Percentiles rank a stretch among this genome's conserved stretches.
Conservation (phyloP, 2,329 filamentous ascomycete species). For the Fusarium circinatum region DNA sequence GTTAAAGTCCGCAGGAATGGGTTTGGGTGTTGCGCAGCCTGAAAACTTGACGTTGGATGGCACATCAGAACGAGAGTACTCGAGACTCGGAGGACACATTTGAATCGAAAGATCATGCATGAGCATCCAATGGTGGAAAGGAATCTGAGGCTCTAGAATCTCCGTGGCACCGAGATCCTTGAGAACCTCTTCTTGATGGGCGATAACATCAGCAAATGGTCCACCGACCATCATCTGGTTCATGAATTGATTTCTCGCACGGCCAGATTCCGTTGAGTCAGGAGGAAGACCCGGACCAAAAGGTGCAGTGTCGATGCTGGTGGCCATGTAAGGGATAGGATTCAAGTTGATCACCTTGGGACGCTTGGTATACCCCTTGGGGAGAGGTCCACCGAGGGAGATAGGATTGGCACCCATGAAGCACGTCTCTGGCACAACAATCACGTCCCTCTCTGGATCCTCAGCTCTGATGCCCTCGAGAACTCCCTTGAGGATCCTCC, state of each 20-base stretch:
- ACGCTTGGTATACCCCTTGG: constrained; percentile 48
- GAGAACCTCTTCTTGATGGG: constrained; percentile 42
- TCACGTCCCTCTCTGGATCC: constrained; percentile 50
- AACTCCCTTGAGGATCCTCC: constrained; percentile 47
- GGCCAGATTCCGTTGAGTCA: constrained; percentile 50
- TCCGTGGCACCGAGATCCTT: constrained; percentile 44
- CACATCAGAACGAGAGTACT: constrained; percentile 52
- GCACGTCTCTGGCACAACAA: constrained; percentile 56
- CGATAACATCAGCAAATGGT: constrained; percentile 37
- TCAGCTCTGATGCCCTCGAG: constrained; percentile 49
- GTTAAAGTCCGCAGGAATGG: constrained; percentile 40
- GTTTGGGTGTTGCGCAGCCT: constrained; percentile 53
- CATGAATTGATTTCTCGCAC: constrained; percentile 47
- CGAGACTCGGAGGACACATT: constrained; percentile 52
- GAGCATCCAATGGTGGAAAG: constrained; percentile 45
- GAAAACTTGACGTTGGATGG: constrained; percentile 54
- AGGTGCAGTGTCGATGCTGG: constrained; percentile 53
- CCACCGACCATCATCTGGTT: constrained; percentile 38
- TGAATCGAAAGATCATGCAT: constrained; percentile 50
- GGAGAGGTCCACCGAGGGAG: constrained; percentile 51
- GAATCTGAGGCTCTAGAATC: constrained; percentile 13
- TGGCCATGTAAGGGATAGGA: constrained; percentile 49
- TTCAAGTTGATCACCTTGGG: constrained; percentile 54
- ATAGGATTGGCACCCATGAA: constrained; percentile 53
- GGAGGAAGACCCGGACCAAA: constrained; percentile 53